These are phyloP conservation scores for Penicillium brasilianum DNA, from an alignment of 2,329 filamentous ascomycete genomes.

Conservation along the genomic window DNA sequence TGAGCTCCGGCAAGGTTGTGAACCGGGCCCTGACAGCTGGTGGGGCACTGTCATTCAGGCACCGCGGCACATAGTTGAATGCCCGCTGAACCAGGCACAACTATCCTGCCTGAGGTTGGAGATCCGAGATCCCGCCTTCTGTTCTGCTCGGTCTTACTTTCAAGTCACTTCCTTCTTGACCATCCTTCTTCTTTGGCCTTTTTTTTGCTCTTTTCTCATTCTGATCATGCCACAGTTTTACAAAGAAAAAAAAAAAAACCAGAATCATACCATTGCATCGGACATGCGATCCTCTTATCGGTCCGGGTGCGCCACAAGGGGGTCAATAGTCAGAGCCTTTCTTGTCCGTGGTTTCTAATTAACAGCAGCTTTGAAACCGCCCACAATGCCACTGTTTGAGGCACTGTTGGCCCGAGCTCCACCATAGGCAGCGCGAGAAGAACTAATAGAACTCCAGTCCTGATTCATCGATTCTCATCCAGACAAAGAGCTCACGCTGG, in stretches of 20 bases:
- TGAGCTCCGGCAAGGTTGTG: not conserved
- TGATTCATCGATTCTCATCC: constrained; percentile 2
- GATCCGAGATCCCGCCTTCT: no score
- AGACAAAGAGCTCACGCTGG: not conserved
- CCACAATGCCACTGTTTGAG: constrained; percentile 18
- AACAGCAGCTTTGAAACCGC: constrained; percentile 22
- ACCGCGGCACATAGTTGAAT: not conserved
- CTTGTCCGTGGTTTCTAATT: constrained; percentile 21
- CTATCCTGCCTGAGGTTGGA: not conserved
- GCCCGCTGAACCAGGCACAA: not conserved
- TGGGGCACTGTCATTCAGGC: not conserved
- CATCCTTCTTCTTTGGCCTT: not conserved
- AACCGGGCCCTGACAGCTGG: not conserved
- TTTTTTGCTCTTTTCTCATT: not conserved
- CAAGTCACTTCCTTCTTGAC: not conserved
- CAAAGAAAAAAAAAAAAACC: constrained; percentile 1
- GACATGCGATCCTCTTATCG: constrained; percentile 4
- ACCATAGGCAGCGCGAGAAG: not conserved
- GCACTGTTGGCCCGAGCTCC: constrained; percentile 11
- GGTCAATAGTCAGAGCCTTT: no score
- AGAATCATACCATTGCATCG: not conserved
- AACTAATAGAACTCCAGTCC: not conserved
- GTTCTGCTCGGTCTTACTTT: not conserved
- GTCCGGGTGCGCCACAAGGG: constrained; percentile 7
- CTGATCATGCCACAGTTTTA: not conserved